These are phyloP conservation scores for Boletus vinaceobasis DNA, from an alignment of 768 basidiomycete species.

Conservation along the genomic window DNA sequence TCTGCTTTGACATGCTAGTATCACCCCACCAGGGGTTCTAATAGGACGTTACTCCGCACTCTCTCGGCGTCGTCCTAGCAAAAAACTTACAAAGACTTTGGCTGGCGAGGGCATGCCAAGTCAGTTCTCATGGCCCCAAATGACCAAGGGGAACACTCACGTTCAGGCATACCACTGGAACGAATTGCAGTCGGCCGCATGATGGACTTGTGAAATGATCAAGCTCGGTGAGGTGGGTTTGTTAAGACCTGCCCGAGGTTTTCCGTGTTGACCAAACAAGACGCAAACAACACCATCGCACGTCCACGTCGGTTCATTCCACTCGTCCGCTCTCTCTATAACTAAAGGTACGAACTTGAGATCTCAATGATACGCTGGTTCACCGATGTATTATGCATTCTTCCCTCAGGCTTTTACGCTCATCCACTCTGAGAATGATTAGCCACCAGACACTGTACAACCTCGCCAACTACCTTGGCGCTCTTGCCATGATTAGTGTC, in stretches of 20 bases:
- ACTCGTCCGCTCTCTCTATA: not conserved
- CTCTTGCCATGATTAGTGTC: slow-evolving; percentile 82
- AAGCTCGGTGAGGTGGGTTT: not conserved
- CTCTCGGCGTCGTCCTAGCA: not conserved
- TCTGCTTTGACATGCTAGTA: slow-evolving; percentile 62
- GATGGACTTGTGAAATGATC: slow-evolving; percentile 18
- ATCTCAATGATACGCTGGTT: not conserved
- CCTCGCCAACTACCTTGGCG: slow-evolving; percentile 79
- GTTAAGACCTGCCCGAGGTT: slow-evolving; percentile 19
- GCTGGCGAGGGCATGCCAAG: slow-evolving; percentile 38
- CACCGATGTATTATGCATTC: not conserved
- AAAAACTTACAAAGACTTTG: slow-evolving; percentile 73
- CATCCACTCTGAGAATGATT: slow-evolving; percentile 55
- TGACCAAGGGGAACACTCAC: slow-evolving; percentile 43
- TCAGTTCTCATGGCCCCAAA: not conserved
- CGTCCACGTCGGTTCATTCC: not conserved
- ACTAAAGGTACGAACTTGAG: slow-evolving; percentile 15
- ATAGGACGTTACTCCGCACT: slow-evolving; percentile 2
- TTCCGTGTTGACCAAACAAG: slow-evolving; percentile 34
- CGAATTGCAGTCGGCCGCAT: slow-evolving; percentile 54
- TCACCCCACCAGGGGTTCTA: slow-evolving; percentile 94
- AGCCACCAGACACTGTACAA: slow-evolving; percentile 75
- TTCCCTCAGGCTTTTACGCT: slow-evolving; percentile 1
- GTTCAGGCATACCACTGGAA: slow-evolving; percentile 77
- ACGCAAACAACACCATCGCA: slow-evolving; percentile 24